These are phyloP conservation scores for Fraxinus dipetala DNA, from an alignment of 305 asterid genomes.

Conservation along the genomic window DNA sequence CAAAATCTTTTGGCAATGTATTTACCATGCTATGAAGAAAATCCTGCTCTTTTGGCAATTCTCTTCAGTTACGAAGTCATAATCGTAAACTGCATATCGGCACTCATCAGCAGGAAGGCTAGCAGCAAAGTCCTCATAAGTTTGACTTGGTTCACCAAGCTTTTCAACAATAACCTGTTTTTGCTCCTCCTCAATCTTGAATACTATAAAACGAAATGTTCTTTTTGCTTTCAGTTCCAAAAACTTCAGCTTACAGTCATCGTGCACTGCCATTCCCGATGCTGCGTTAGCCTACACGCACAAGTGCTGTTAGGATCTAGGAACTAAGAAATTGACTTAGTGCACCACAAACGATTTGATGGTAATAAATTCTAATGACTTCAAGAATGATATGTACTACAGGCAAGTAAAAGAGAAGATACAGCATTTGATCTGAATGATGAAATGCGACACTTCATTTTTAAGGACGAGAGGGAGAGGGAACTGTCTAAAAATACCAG, in stretches of 20 bases:
- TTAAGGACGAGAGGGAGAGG: background rate
- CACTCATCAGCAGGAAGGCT: constrained; percentile 67
- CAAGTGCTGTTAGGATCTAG: background rate
- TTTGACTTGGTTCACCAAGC: constrained; percentile 60
- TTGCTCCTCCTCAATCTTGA: constrained; percentile 71
- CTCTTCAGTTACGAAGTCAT: constrained; percentile 56
- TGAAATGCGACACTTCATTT: background rate
- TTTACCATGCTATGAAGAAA: constrained; percentile 69
- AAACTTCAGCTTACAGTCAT: constrained; percentile 69
- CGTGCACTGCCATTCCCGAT: constrained; percentile 77
- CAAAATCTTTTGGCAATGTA: background rate
- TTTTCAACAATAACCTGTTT: constrained; percentile 69
- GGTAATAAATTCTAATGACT: background rate
- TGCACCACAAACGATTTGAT: background rate
- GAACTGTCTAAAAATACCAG: background rate
- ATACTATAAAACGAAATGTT: constrained; percentile 56
- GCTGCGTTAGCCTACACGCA: constrained; percentile 62
- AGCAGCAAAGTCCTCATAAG: constrained; percentile 59
- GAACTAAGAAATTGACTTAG: background rate
- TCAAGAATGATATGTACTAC: background rate
- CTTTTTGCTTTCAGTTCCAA: constrained; percentile 68
- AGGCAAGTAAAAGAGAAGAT: background rate
- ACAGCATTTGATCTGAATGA: background rate
- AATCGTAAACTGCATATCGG: constrained; percentile 65
- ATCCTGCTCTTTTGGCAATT: constrained; percentile 71